Evolutionary conservation across 768 basidiomycete species (phyloP), one percentile per base, ranked within the genome.

Genomic region (Tricholomella constricta): DNA sequence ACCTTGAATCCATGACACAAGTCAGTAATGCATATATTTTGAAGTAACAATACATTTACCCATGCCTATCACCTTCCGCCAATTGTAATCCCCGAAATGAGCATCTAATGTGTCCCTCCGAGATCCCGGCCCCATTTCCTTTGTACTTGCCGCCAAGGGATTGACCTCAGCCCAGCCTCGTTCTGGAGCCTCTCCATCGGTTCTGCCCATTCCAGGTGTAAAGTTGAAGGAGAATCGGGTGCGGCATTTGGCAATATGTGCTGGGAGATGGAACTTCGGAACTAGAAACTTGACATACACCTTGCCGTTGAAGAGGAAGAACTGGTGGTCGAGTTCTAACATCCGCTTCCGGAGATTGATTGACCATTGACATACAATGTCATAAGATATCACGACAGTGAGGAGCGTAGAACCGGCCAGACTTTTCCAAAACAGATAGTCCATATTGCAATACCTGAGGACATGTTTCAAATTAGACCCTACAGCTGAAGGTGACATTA

Each of bases 191-290:
- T n/a, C n/a, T n/a, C n/a, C n/a, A n/a, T n/a, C n/a, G n/a, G n/a
- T n/a, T n/a, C n/a, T n/a, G n/a, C n/a, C n/a, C n/a, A n/a, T n/a
- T n/a, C n/a, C n/a, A n/a, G n/a, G n/a, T n/a, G n/a, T n/a, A n/a
- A n/a, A n/a, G n/a, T n/a, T n/a, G n/a, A n/a, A n/a, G n/a, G n/a
- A n/a, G n/a, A n/a, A n/a, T n/a, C n/a, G n/a, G n/a, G n/a, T n/a
- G n/a, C n/a, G n/a, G n/a, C n/a, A n/a, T n/a, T n/a, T n/a, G n/a
- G n/a, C n/a, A n/a, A n/a, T n/a, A n/a, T n/a, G n/a, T n/a, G n/a
- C n/a, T n/a, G n/a, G 2, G 49, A 66, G 42, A 45, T 70, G 70
- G 26, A 70, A 65, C 43, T 70, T 69, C 2, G 70, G 70, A 19
- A 71, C 53, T 4, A 59, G 47, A 40, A 50, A 62, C 2, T 40